Base-by-base conservation (phyloP, 179 eudicot genomes). In the Carnegiea gigantea region DNA sequence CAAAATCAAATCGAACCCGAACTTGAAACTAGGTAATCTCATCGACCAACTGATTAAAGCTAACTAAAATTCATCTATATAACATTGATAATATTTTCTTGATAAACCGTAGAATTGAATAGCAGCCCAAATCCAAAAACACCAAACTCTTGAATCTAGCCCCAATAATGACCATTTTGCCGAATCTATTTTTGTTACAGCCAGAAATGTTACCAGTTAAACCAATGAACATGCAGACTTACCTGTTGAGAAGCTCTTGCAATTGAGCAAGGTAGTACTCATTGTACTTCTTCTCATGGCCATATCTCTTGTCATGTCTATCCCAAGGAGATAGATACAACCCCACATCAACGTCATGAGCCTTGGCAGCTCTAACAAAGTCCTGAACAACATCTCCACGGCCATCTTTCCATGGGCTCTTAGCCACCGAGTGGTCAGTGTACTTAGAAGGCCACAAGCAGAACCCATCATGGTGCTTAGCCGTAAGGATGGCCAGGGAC, bases 381-480 rank as follows among this genome's bases (percentile, higher is more conserved):
- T 91, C 95, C 21, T 77, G 60, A 54, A 95, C 88, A 21, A 94
- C 98, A 72, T 95, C 99, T 1, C 98, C 99, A 44, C 78, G 89
- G 20, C 99, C 99, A 21, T 81, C 81, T 77, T 86, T 85, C 97
- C 95, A 94, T 1, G 94, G 91, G 70, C 98, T 92, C 43, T 70
- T 48, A 3, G 64, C 77, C 10, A 92, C 93, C 10, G 98, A 95
- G 78, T 95, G 98, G 36, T 87, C 89, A 13, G 99, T 95, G 86
- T 94, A 95, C 79, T 82, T 86, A 2, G 97, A 93, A 46, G 99
- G 97, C 99, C 99, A 95, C 70, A 95, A 79, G 82, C 99, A 95
- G 79, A 95, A 95, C 30, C 99, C 99, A 76, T 95, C 98, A 72
- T 94, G 99, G 86, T 95, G 99, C 79, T 95, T 95, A n/a, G 99